phyloP scores from a whole-genome alignment of 23 red algal species.

The Gracilaria vermiculophylla region DNA sequence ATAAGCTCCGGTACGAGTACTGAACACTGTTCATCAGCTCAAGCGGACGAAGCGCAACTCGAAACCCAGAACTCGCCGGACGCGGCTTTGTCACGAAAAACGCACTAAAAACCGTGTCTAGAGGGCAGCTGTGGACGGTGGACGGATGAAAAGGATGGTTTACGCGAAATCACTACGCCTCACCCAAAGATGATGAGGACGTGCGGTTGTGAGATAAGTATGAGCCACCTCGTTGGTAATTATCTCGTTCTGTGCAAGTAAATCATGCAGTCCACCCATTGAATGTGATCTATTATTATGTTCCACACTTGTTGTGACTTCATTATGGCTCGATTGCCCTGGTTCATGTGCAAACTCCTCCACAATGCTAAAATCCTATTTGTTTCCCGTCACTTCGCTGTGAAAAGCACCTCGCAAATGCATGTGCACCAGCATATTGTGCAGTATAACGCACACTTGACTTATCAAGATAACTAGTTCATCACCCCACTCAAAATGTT shows the following conservation, averaged over 20 bases:
- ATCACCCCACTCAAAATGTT: not conserved
- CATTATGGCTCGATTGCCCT: no score
- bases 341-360: not conserved
- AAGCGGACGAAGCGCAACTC: no score
- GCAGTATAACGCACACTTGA: conserved; percentile 39
- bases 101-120: no score
- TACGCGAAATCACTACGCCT: no score
- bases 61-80: no score
- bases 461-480: conserved; percentile 20
- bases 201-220: not conserved
- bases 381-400: not conserved
- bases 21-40: no score
- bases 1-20: no score
- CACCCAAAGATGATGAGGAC: conserved; percentile 2
- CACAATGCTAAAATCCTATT: not conserved
- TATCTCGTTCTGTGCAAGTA: not conserved
- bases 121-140: no score
- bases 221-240: not conserved
- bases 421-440: conserved; percentile 63
- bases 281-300: no score
- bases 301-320: no score
- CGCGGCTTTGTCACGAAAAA: no score
- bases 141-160: no score
- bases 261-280: not conserved
- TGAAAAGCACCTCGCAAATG: not conserved